A percentile compares a stretch with the other conserved stretches of the same genome.
phyloP scores from a whole-genome alignment of 805 yeast species.

The Wickerhamomyces canadensis region DNA sequence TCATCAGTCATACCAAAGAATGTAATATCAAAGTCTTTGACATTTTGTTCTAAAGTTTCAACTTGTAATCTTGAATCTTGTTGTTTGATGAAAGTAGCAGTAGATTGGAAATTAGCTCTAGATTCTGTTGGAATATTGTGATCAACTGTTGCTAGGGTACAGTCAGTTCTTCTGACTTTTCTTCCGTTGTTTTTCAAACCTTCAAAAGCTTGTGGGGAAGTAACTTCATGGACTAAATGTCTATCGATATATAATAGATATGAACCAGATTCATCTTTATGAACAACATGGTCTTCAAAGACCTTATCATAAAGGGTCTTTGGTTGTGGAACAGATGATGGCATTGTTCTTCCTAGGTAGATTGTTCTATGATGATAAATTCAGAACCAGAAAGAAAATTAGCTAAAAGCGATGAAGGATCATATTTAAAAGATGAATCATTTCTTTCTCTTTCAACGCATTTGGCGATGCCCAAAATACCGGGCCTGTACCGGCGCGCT shows the following conservation, averaged over 20 bases:
- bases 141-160: slow-evolving; percentile 93
- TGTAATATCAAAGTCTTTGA: slow-evolving; percentile 81
- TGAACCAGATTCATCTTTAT: slow-evolving; percentile 83
- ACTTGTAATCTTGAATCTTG: slow-evolving; percentile 92
- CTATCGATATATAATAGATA: slow-evolving; percentile 89
- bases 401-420: too few relatives aligned
- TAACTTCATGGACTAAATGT: slow-evolving; percentile 96
- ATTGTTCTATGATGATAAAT: not conserved
- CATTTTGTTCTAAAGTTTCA: slow-evolving; percentile 87
- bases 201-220: slow-evolving; percentile 98
- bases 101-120: slow-evolving; percentile 68
- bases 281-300: slow-evolving; percentile 90
- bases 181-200: slow-evolving; percentile 88
- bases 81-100: slow-evolving; percentile 79
- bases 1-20: slow-evolving; percentile 92
- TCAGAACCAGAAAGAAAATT: not conserved
- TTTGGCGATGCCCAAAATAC: not conserved
- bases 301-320: slow-evolving; percentile 93
- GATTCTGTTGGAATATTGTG: slow-evolving; percentile 95
- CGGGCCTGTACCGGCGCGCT: slow-evolving; percentile 9
- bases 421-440: not conserved
- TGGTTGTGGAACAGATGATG: slow-evolving; percentile 35
- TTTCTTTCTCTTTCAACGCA: slow-evolving; percentile 1
- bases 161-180: slow-evolving; percentile 82
- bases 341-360: slow-evolving; percentile 23